Evolutionary conservation across 192 early-diverging fungal species (phyloP), one percentile per base, ranked within the genome.

Genomic region (Geranomyces variabilis): DNA sequence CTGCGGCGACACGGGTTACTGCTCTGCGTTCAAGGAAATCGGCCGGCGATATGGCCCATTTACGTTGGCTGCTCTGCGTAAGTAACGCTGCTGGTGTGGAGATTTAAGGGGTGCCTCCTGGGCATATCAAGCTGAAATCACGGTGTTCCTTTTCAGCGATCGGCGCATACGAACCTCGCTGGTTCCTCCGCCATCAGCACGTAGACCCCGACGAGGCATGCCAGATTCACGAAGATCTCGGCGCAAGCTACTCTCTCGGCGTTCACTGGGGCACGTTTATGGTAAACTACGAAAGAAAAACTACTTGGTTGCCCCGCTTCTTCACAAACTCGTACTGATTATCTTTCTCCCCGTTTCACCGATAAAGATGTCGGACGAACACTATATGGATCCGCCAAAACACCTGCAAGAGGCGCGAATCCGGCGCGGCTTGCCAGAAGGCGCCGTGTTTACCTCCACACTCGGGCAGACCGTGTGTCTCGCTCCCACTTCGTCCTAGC

Each of bases 211-310:
- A 76, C 28, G 85, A 87, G 61, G 85, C 85, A 14, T 66, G 78
- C 28, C 63, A 71, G 41, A 84, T 79, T 9, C 85, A 87, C 67
- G 21, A 65, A 22, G 83, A 83, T 60, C 69, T 87, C 21, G 24
- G 36, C 28, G 81, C 85, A 6, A 55, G 36, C 0, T 59, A 77
- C 59, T 80, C 85, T 1, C 67, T 87, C 24, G 85, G 85, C n/a
- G 80, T 87, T 24, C 85, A 84, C 61, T 87, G 85, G 85, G 85
- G 83, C 17, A 87, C 85, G 3, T 87, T 85, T 67, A 83, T 87
- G 83, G 51, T 55, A 55, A 47, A 19, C 19, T 19, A n/a, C n/a
- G n/a, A n/a, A n/a, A n/a, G n/a, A n/a, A n/a, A n/a, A n/a, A n/a
- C n/a, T n/a, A n/a, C n/a, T n/a, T n/a, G n/a, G n/a, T n/a, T n/a